Percentiles rank a stretch among this genome's conserved stretches.
phyloP scores from a whole-genome alignment of 306 rosid genomes.

The Ziziphus jujuba region DNA sequence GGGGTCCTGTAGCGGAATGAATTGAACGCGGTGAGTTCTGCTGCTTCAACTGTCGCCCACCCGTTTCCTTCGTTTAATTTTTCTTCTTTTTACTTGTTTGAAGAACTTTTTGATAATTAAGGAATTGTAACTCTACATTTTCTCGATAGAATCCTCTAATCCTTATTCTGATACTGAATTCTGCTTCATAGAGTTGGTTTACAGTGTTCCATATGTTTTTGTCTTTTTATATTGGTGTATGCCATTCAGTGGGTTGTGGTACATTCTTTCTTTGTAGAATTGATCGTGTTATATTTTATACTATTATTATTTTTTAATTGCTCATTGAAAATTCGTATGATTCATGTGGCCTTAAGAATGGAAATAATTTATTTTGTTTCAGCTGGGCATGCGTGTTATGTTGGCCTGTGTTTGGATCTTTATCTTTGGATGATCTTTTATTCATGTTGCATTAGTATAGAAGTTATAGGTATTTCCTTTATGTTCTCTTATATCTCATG shows the following conservation, averaged over 20 bases:
- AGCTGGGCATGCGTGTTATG: too few relatives aligned
- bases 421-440: too few relatives aligned
- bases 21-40: slow-evolving; percentile 32
- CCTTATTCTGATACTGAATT: slow-evolving; percentile 31
- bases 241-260: background rate
- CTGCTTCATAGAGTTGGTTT: slow-evolving; percentile 19
- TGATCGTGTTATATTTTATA: too few relatives aligned
- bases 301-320: too few relatives aligned
- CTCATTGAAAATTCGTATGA: too few relatives aligned
- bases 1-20: slow-evolving; percentile 16
- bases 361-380: too few relatives aligned
- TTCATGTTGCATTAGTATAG: too few relatives aligned
- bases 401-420: too few relatives aligned
- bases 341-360: too few relatives aligned
- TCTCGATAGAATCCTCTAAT: slow-evolving; percentile 19
- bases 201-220: slow-evolving; percentile 12
- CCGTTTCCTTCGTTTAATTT: slow-evolving; percentile 8
- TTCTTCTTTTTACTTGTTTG: slow-evolving; percentile 26
- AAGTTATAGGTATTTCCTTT: too few relatives aligned
- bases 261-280: too few relatives aligned
- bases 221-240: background rate
- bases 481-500: too few relatives aligned
- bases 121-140: slow-evolving; percentile 36
- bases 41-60: slow-evolving; percentile 27
- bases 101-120: slow-evolving; percentile 25